Base-by-base conservation (phyloP, 768 basidiomycete species). In the Phylloporus rhodoxanthus region DNA sequence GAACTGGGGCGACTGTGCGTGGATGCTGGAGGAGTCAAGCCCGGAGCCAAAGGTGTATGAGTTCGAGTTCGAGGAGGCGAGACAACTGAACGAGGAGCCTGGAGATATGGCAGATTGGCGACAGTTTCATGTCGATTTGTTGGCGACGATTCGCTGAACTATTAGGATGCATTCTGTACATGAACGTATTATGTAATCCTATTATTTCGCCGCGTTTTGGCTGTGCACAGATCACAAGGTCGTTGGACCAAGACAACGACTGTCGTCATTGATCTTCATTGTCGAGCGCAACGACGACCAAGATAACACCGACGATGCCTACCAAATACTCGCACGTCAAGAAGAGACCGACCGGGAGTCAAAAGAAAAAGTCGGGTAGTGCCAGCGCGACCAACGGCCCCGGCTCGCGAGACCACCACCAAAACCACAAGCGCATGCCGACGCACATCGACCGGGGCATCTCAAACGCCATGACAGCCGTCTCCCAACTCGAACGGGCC, bases 311-410 rank as follows among this genome's bases (percentile, higher is more conserved):
- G 26, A 61, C 47, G 3, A 85, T 85, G 84, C 81, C 84, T 15
- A 77, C 82, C 29, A 85, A 85, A 60, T 85, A 85, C 67, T 85
- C 83, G 21, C 83, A 85, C 67, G 78, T 82, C n/a, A 84, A 84
- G 72, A 85, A 84, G 61, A 68, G 80, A 41, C 69, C 79, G 7
- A 71, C 73, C 0, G 70, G 74, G 7, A 74, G 78, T 14, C 62
- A 73, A 13, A 69, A 74, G 60, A 77, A 75, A 59, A 82, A 78
- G 57, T 40, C 60, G 29, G 51, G 60, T n/a, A 39, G 34, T 38
- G 38, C 21, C 25, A 41, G 7, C 25, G 15, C 19, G 25, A 44
- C 36, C 38, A 58, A 54, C 60, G 8, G 56, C 69, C 44, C 65
- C 68, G 38, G 47, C 30, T 43, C 46, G 5, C 47, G 51, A 32